phyloP scores from a whole-genome alignment of 106 monocot species.

The Apostasia shenzhenica region DNA sequence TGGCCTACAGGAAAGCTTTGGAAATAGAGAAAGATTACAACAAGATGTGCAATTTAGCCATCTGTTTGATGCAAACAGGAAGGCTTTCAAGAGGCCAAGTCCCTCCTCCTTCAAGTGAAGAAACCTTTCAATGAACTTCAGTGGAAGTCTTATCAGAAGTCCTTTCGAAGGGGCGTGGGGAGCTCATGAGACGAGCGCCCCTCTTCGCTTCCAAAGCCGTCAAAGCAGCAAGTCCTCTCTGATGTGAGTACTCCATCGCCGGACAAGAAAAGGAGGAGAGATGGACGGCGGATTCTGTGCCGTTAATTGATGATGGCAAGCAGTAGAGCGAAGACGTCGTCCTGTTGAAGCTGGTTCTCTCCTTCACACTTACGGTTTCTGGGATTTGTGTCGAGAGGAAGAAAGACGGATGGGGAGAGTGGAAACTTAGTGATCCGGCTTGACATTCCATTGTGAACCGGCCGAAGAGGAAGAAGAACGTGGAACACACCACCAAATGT shows the following conservation, averaged over 20 bases:
- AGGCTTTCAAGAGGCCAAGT: constrained; percentile 67
- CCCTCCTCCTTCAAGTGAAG: constrained; percentile 58
- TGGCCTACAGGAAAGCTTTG: constrained; percentile 44
- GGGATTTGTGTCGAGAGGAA: background rate
- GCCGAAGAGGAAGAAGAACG: background rate
- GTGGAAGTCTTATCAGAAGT: constrained; percentile 81
- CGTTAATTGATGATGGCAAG: no score
- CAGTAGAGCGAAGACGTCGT: background rate
- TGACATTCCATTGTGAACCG: background rate
- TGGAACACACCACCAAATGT: background rate
- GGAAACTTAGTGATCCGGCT: constrained; percentile 2
- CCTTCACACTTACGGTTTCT: background rate
- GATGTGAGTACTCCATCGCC: no score
- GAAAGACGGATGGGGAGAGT: background rate
- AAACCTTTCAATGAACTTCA: constrained; percentile 39
- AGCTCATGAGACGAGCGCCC: constrained; percentile 61
- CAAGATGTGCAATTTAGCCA: constrained; percentile 97
- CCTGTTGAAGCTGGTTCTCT: background rate
- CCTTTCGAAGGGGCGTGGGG: constrained; percentile 84
- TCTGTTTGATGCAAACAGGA: constrained; percentile 95
- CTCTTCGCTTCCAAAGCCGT: no score
- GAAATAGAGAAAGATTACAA: constrained; percentile 78
- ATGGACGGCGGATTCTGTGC: background rate
- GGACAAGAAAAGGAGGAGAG: background rate
- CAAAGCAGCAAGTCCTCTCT: no score